Base-by-base conservation (phyloP, 352 stramenopile genomes). In the Salisapilia sapeloensis region DNA sequence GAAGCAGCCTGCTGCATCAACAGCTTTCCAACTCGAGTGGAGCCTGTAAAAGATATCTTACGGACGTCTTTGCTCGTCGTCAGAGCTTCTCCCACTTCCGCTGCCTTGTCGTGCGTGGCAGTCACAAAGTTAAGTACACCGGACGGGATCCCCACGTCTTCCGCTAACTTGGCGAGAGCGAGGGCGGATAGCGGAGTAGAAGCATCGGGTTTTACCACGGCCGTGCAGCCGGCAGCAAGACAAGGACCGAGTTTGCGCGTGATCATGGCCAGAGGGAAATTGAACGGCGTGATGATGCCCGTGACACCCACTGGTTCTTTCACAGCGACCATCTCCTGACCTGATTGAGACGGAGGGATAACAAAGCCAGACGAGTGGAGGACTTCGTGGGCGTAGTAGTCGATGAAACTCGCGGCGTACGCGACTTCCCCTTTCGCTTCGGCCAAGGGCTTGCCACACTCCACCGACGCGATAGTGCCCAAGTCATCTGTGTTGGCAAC, bases 181-280 rank as follows among this genome's bases (percentile, higher is more conserved):
- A 98, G 58, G 8, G 94, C 91, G 12, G 86, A 97, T 28, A 99
- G 44, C 7, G 95, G 96, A 20, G 95, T 99, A 42, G 97, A 57
- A 8, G 94, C 93, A 11, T 84, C 79, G 15, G 96, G 94, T 51
- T 99, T 99, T 11, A 98, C 53, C 5, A 99, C 83, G 5, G 78
- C 67, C 2, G 91, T 93, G 53, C 93, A 99, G 12, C 96, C 95
- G 4, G 85, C 82, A 8, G 82, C 78, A 9, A 98, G 51, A 21
- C 91, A 92, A 1, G 91, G 89, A 4, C 60, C 92, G 6, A 95
- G 63, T 55, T 99, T 99, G 12, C 94, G 67, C 18, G 93, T 97
- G 41, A 99, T 95, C 94, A 99, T 98, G 3, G 92, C 93, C 24
- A 95, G 53, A 4, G 95, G 95, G 49, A 99, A 99, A 60, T 99